Conservation (phyloP, 2,329 filamentous ascomycete species). For the Fusarium oligoseptatum region DNA sequence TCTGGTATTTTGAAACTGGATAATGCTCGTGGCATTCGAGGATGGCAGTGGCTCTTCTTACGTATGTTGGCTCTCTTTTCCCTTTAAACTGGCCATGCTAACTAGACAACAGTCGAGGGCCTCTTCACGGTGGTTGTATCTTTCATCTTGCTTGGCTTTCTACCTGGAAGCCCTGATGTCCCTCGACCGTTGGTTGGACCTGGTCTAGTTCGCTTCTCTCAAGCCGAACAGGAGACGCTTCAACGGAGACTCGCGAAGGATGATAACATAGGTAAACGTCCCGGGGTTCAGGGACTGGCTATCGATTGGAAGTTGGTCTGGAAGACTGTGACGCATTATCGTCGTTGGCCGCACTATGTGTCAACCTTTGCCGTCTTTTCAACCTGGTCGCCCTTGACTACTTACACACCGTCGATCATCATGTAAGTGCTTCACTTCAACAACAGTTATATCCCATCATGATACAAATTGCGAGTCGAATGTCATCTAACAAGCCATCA, state of each 20-base stretch:
- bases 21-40: constrained; percentile 54
- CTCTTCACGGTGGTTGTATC: constrained; percentile 58
- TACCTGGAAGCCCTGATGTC: constrained; percentile 58
- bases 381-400: constrained; percentile 65
- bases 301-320: constrained; percentile 57
- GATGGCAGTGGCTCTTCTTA: constrained; percentile 66
- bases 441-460: no score
- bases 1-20: constrained; percentile 62
- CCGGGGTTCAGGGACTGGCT: constrained; percentile 46
- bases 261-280: constrained; percentile 46
- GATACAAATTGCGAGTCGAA: no score
- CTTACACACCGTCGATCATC: constrained; percentile 63
- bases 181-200: constrained; percentile 55
- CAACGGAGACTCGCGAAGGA: constrained; percentile 52
- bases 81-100: neutral
- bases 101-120: constrained; percentile 55
- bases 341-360: constrained; percentile 63
- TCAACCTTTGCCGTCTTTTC: constrained; percentile 65
- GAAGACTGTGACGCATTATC: constrained; percentile 59
- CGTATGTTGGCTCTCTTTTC: constrained; percentile 47
- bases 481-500: neutral
- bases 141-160: constrained; percentile 55
- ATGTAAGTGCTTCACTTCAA: constrained; percentile 43
- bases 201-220: constrained; percentile 55
- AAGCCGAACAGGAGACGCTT: constrained; percentile 51